Conservation (phyloP, 2,329 filamentous ascomycete genomes). For the Cordyceps cicadae region DNA sequence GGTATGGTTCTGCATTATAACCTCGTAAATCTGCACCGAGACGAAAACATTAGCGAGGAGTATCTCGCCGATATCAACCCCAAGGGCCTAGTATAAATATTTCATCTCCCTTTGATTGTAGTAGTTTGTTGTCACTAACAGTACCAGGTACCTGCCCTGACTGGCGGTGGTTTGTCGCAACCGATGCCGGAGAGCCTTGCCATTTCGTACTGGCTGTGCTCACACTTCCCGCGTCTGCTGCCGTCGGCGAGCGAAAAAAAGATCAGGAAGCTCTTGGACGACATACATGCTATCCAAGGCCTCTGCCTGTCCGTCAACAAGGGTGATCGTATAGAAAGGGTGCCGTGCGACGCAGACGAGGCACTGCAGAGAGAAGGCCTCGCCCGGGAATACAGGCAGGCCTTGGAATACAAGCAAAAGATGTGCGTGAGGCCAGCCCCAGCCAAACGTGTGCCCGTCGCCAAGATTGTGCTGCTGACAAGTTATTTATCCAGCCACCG, state of each 20-base stretch:
- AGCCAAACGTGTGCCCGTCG: no score
- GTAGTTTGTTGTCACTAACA: not conserved
- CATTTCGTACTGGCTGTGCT: slow-evolving; percentile 8
- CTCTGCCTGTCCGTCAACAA: not conserved
- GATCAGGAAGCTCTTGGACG: not conserved
- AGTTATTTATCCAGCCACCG: not conserved
- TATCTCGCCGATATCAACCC: not conserved
- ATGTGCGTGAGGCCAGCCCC: not conserved
- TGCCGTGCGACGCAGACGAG: slow-evolving; percentile 7
- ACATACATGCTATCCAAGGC: slow-evolving; percentile 2
- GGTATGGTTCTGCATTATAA: not conserved
- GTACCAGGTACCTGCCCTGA: slow-evolving; percentile 2
- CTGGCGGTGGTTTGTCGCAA: not conserved
- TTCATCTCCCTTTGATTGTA: not conserved
- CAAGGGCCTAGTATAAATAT: slow-evolving; percentile 1
- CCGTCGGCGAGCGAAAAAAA: not conserved
- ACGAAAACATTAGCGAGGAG: slow-evolving; percentile 4
- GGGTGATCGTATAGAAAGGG: not conserved
- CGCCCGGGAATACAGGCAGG: not conserved
- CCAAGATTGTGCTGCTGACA: not conserved
- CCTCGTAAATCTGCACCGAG: slow-evolving; percentile 8
- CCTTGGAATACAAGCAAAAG: slow-evolving; percentile 3
- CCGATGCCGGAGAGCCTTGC: slow-evolving; percentile 6
- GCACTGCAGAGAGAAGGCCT: not conserved
- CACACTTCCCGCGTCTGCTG: not conserved